These are phyloP conservation scores for Cladobotryum protrusum DNA, from an alignment of 2,329 filamentous ascomycete species.

Conservation along the genomic window DNA sequence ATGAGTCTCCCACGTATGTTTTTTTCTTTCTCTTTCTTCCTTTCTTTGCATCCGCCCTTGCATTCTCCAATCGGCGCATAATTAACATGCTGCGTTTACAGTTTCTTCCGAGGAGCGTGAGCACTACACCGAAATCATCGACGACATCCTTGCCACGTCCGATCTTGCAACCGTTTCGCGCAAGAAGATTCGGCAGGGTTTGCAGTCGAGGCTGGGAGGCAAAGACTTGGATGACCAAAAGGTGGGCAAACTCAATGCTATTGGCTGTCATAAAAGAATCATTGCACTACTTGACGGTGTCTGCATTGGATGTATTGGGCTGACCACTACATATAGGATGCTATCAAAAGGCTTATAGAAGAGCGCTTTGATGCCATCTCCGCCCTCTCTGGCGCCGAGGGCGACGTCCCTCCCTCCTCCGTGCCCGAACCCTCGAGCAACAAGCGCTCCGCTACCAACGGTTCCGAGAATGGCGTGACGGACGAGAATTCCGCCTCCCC, in stretches of 20 bases:
- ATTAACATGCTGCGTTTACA: conserved; percentile 20
- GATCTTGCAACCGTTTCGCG: conserved; percentile 58
- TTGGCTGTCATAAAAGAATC: background rate
- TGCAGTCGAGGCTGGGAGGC: conserved; percentile 48
- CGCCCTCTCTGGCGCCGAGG: conserved; percentile 41
- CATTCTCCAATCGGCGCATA: background rate
- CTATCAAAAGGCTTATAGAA: conserved; percentile 67
- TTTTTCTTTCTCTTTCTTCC: background rate
- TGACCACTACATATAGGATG: conserved; percentile 43
- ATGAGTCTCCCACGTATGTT: conserved; percentile 22
- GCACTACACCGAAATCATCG: conserved; percentile 53
- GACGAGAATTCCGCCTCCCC: conserved; percentile 38
- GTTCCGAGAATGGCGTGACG: conserved; percentile 37
- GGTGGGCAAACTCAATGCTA: conserved; percentile 28
- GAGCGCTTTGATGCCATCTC: conserved; percentile 67
- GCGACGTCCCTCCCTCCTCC: conserved; percentile 32
- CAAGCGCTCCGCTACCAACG: conserved; percentile 32
- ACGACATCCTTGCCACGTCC: conserved; percentile 50
- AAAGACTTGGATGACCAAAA: conserved; percentile 56
- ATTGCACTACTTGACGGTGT: background rate
- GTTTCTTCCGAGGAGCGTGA: conserved; percentile 44
- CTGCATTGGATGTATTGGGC: background rate
- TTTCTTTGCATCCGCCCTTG: background rate
- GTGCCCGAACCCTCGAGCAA: conserved; percentile 24
- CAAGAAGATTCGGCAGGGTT: conserved; percentile 54